Conservation (phyloP, 805 yeast species). For the Yamadazyma phyllophila region DNA sequence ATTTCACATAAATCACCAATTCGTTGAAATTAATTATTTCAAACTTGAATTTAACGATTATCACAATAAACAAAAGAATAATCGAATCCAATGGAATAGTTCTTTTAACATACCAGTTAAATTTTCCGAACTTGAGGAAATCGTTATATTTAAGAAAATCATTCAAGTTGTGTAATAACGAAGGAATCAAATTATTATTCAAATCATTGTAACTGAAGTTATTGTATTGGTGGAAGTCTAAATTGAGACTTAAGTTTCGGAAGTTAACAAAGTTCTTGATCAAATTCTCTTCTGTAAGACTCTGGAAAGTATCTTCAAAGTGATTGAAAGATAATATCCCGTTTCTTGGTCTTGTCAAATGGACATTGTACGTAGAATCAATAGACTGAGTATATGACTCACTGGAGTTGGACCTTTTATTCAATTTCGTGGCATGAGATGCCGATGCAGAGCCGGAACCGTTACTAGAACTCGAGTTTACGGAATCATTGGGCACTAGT, state of each 20-base stretch:
- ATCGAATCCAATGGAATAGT: constrained; percentile 62
- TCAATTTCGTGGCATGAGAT: background rate
- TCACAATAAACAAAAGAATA: constrained; percentile 49
- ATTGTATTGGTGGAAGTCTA: constrained; percentile 33
- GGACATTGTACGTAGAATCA: constrained; percentile 10
- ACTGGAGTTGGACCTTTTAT: constrained; percentile 6
- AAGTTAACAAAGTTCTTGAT: constrained; percentile 28
- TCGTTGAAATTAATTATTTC: constrained; percentile 38
- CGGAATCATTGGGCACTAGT: background rate
- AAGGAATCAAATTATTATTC: constrained; percentile 53
- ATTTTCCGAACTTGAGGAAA: constrained; percentile 50
- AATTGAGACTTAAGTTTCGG: constrained; percentile 28
- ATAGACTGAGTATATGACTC: constrained; percentile 4
- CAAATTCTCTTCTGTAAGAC: constrained; percentile 37
- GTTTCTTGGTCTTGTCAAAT: constrained; percentile 17
- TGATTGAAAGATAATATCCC: constrained; percentile 33
- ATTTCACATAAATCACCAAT: constrained; percentile 34
- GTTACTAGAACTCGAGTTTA: background rate
- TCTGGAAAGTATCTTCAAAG: constrained; percentile 42
- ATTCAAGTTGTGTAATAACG: constrained; percentile 54
- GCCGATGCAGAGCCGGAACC: background rate
- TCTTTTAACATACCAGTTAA: constrained; percentile 60
- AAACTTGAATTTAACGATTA: constrained; percentile 51
- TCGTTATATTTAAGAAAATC: constrained; percentile 54
- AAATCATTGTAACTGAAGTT: constrained; percentile 51